A percentile compares a stretch with the other conserved stretches of the same genome.
Conservation (phyloP, 169 alveolate species). For the Eimeria brunetti region DNA sequence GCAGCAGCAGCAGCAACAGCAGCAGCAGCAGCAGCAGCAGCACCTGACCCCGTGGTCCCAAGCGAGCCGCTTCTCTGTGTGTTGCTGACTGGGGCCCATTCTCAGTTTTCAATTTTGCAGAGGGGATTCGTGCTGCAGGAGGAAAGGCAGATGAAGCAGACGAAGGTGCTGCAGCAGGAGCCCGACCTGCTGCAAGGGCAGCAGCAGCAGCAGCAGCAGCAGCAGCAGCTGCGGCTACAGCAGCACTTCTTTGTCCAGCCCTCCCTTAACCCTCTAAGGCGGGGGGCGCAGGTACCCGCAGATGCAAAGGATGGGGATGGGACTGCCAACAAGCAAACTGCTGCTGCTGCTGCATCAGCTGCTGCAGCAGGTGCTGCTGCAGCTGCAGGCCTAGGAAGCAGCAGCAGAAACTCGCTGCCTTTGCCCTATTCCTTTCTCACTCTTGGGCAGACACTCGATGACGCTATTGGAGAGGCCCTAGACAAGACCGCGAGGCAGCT, state of each 20-base stretch:
- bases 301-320: too few relatives aligned
- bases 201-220: too few relatives aligned
- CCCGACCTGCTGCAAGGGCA: background rate
- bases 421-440: background rate
- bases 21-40: conserved; percentile 8
- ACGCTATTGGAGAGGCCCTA: conserved; percentile 71
- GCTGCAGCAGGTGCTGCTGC: background rate
- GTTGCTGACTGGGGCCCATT: conserved; percentile 76
- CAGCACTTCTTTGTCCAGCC: background rate
- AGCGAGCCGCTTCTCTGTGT: conserved; percentile 13
- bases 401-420: background rate
- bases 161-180: background rate
- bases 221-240: too few relatives aligned
- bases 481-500: conserved; percentile 65
- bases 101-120: conserved; percentile 2
- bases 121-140: background rate
- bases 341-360: background rate
- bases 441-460: conserved; percentile 69
- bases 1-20: background rate
- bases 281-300: background rate
- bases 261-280: background rate
- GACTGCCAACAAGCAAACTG: too few relatives aligned
- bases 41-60: background rate
- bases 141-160: background rate
- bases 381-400: background rate